These are phyloP conservation scores for Aspergillus puulaauensis DNA, from an alignment of 2,329 filamentous ascomycete genomes.

Conservation along the genomic window DNA sequence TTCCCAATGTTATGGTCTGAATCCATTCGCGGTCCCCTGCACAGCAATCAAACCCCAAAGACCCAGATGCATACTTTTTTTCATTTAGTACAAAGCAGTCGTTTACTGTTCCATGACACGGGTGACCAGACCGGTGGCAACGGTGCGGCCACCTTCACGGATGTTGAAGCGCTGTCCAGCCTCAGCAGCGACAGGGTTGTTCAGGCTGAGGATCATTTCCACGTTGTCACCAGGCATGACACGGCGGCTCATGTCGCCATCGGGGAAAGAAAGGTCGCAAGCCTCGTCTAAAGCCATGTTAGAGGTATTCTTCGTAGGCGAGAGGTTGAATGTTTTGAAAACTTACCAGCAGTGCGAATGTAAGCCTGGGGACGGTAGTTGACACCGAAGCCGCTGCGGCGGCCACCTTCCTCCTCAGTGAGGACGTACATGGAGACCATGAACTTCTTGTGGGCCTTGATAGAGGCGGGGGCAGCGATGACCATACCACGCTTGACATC, in stretches of 20 bases:
- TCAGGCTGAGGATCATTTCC: conserved; percentile 89
- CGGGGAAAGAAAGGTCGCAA: conserved; percentile 80
- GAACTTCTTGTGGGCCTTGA: conserved; percentile 89
- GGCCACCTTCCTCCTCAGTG: conserved; percentile 95
- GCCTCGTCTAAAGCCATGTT: conserved; percentile 54
- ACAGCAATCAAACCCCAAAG: conserved; percentile 33
- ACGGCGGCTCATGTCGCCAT: conserved; percentile 75
- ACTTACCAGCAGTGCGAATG: conserved; percentile 86
- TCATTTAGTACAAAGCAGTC: conserved; percentile 35
- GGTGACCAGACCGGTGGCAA: conserved; percentile 80
- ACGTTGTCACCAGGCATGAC: conserved; percentile 99
- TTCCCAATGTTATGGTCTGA: conserved; percentile 20
- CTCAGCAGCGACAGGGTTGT: conserved; percentile 84
- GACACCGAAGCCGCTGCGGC: conserved; percentile 90
- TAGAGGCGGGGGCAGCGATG: conserved; percentile 75
- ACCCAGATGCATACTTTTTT: conserved; percentile 21
- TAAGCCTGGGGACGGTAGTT: conserved; percentile 98
- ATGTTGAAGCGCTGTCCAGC: conserved; percentile 95
- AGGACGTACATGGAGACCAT: conserved; percentile 95
- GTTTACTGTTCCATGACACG: conserved; percentile 58
- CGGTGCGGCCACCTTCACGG: conserved; percentile 90
- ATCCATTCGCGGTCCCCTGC: conserved; percentile 36
- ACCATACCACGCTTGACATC: conserved; percentile 96
- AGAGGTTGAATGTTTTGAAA: conserved; percentile 18
- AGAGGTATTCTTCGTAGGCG: background rate